Conservation (phyloP, 345 rosid species). For the Populus euphratica region DNA sequence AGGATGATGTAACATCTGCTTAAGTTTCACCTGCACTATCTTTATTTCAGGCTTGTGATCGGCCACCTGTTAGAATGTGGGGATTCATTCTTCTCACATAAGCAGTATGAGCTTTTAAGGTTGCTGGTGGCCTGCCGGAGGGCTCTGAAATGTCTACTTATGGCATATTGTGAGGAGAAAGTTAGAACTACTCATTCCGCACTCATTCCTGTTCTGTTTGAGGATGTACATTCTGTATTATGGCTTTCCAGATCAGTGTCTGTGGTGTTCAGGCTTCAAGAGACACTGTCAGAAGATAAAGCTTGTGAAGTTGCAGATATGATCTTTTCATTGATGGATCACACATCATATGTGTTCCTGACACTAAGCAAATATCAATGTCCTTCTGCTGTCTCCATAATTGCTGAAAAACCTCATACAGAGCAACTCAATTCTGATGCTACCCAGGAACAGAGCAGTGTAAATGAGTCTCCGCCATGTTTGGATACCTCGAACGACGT, state of each 20-base stretch:
- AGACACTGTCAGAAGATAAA: conserved; percentile 19
- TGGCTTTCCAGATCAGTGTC: conserved; percentile 78
- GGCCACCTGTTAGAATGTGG: conserved; percentile 33
- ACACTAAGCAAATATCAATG: conserved; percentile 46
- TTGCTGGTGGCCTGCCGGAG: conserved; percentile 66
- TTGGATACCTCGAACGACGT: conserved; percentile 25
- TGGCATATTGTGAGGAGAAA: conserved; percentile 45
- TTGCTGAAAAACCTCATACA: conserved; percentile 18
- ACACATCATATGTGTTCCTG: conserved; percentile 61
- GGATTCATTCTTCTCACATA: conserved; percentile 27
- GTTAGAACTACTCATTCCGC: conserved; percentile 30
- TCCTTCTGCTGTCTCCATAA: conserved; percentile 24
- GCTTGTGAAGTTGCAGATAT: conserved; percentile 26
- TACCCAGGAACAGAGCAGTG: conserved; percentile 18
- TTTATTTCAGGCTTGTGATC: conserved; percentile 43
- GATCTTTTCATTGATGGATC: conserved; percentile 67
- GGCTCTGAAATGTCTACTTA: conserved; percentile 57
- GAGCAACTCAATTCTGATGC: conserved; percentile 27
- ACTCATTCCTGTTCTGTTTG: conserved; percentile 34
- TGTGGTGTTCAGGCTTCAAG: conserved; percentile 38
- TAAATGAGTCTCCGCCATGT: conserved; percentile 15
- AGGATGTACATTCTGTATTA: conserved; percentile 38
- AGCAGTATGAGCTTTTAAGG: conserved; percentile 41
- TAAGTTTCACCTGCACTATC: background rate
- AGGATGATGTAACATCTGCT: background rate